Evolutionary conservation across 177 flowering plant genomes (phyloP).

Genomic region (Tripterygium wilfordii): DNA sequence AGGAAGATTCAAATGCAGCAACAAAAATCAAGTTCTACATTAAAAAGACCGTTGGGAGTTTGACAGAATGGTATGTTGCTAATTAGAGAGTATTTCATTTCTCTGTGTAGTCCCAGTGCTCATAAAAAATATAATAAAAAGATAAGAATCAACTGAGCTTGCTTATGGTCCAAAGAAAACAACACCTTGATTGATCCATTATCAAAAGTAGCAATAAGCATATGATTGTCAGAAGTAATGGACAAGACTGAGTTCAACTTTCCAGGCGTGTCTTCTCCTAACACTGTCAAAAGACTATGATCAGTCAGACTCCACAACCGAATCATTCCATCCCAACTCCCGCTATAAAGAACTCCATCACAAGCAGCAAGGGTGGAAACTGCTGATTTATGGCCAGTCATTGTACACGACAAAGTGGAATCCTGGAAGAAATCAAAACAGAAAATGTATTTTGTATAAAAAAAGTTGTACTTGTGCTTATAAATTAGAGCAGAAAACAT

Average conservation of each 20-base stretch:
- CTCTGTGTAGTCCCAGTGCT: too few relatives aligned
- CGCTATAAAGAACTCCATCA: slow-evolving; percentile 85
- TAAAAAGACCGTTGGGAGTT: too few relatives aligned
- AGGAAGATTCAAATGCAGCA: too few relatives aligned
- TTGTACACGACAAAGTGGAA: slow-evolving; percentile 51
- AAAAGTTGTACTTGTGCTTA: too few relatives aligned
- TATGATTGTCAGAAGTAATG: slow-evolving; percentile 37
- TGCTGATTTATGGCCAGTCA: slow-evolving; percentile 86
- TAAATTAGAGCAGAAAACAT: too few relatives aligned
- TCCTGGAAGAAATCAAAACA: slow-evolving; percentile 75
- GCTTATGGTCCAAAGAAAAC: too few relatives aligned
- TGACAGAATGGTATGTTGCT: too few relatives aligned
- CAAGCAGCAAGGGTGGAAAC: slow-evolving; percentile 60
- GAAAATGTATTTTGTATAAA: not conserved
- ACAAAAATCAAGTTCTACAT: too few relatives aligned
- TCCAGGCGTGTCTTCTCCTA: slow-evolving; percentile 61
- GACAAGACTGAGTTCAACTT: slow-evolving; percentile 49
- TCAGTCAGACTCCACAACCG: slow-evolving; percentile 80
- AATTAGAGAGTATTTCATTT: too few relatives aligned
- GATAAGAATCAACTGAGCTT: too few relatives aligned
- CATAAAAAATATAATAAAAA: too few relatives aligned
- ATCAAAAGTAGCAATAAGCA: slow-evolving; percentile 63
- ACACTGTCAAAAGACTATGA: slow-evolving; percentile 72
- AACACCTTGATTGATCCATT: slow-evolving; percentile 75
- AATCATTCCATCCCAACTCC: slow-evolving; percentile 96